Conservation (phyloP, 2,329 filamentous ascomycete species). For the Aureobasidium subglaciale region DNA sequence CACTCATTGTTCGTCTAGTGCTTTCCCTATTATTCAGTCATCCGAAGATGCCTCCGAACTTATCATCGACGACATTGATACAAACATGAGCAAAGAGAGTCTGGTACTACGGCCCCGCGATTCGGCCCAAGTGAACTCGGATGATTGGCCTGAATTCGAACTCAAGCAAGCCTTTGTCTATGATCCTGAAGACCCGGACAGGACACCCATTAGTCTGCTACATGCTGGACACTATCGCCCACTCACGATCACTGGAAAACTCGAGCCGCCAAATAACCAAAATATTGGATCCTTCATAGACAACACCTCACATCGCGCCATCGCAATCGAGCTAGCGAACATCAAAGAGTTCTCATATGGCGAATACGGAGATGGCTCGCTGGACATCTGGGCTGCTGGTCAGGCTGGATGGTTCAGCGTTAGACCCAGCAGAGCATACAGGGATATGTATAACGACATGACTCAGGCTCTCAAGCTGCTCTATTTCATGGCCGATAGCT, state of each 20-base stretch:
- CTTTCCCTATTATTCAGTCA: background rate
- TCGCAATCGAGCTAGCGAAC: constrained; percentile 48
- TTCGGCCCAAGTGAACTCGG: constrained; percentile 32
- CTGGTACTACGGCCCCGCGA: constrained; percentile 36
- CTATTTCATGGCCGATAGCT: constrained; percentile 55
- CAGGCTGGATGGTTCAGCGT: constrained; percentile 63
- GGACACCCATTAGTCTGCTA: constrained; percentile 51
- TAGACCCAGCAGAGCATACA: constrained; percentile 51
- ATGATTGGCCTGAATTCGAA: constrained; percentile 55
- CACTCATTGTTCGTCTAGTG: background rate
- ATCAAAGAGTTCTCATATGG: constrained; percentile 43
- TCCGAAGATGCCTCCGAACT: background rate
- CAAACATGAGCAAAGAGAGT: constrained; percentile 22
- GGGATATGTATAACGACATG: constrained; percentile 51
- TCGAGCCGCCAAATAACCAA: constrained; percentile 46
- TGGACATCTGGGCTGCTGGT: constrained; percentile 60
- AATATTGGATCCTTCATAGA: constrained; percentile 23
- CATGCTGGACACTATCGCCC: constrained; percentile 54
- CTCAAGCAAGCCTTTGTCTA: constrained; percentile 56
- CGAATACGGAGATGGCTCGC: constrained; percentile 47
- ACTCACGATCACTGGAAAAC: constrained; percentile 52
- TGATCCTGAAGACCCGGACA: constrained; percentile 41
- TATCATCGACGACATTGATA: background rate
- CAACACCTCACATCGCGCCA: constrained; percentile 7
- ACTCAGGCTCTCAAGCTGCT: constrained; percentile 57